Conservation (phyloP, 805 yeast genomes). For the Pichia exigua region DNA sequence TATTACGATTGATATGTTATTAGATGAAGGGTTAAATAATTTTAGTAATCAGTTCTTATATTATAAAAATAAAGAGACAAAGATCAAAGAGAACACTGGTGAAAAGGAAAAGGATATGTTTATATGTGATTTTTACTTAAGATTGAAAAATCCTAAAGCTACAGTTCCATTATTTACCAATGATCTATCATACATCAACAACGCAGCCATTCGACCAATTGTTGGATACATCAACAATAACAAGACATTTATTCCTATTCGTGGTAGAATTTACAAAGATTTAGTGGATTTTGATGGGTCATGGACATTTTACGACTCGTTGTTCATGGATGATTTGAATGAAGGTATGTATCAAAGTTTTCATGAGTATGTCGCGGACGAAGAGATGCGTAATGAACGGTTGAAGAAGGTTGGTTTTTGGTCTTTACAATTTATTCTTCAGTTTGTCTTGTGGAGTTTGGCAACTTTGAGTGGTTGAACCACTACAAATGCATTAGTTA, state of each 20-base stretch:
- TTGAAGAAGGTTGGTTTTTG: conserved; percentile 85
- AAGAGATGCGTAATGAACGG: conserved; percentile 62
- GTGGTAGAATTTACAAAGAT: conserved; percentile 72
- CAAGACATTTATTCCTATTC: conserved; percentile 81
- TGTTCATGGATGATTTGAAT: conserved; percentile 84
- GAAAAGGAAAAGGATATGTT: conserved; percentile 28
- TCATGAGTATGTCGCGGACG: conserved; percentile 82
- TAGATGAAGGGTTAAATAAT: conserved; percentile 11
- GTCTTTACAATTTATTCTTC: conserved; percentile 81
- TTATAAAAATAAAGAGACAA: conserved; percentile 3
- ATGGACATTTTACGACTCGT: conserved; percentile 91
- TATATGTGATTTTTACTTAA: conserved; percentile 70
- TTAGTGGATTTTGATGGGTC: conserved; percentile 86
- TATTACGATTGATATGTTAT: conserved; percentile 33
- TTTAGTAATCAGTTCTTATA: conserved; percentile 6
- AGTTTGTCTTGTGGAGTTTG: conserved; percentile 71
- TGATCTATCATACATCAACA: conserved; percentile 87
- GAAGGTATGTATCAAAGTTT: conserved; percentile 87
- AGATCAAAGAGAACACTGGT: background rate
- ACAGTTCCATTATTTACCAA: conserved; percentile 78
- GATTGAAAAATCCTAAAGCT: conserved; percentile 81
- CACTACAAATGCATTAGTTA: too few species aligned
- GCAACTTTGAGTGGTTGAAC: conserved; percentile 44
- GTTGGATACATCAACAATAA: conserved; percentile 91
- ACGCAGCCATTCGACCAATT: conserved; percentile 87